A percentile compares a stretch with the other conserved stretches of the same genome.
Conservation (phyloP, 1,284 basidiomycete genomes). For the Cutaneotrichosporon cutaneum region DNA sequence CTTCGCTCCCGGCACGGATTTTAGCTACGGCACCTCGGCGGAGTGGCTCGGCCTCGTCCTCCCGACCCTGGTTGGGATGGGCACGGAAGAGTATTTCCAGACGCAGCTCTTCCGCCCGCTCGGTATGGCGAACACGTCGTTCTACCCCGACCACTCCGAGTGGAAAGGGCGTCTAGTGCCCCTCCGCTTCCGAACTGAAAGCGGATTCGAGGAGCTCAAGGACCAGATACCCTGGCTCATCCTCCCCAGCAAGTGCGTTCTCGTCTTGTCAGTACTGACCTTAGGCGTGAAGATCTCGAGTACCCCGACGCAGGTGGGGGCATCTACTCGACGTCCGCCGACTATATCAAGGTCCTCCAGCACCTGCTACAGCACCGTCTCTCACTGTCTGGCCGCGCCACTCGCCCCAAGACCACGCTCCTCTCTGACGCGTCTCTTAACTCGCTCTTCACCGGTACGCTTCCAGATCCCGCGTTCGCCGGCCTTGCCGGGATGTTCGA, state of each 20-base stretch:
- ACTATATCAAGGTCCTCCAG: constrained; percentile 37
- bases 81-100: constrained; percentile 36
- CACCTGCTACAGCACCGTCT: constrained; percentile 34
- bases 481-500: constrained; percentile 22
- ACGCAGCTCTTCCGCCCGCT: constrained; percentile 34
- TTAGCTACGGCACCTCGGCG: constrained; percentile 39
- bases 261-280: not conserved
- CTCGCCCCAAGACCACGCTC: constrained; percentile 14
- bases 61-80: constrained; percentile 24
- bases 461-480: constrained; percentile 20
- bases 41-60: constrained; percentile 45
- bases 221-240: constrained; percentile 29
- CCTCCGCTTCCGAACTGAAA: constrained; percentile 20
- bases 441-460: constrained; percentile 31
- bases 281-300: constrained; percentile 34
- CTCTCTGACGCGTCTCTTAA: constrained; percentile 28
- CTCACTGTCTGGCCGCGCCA: constrained; percentile 13
- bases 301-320: constrained; percentile 44
- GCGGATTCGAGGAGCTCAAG: constrained; percentile 27
- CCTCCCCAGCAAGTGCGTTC: constrained; percentile 30
- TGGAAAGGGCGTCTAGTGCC: constrained; percentile 28
- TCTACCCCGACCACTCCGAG: constrained; percentile 33
- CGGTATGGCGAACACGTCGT: constrained; percentile 37
- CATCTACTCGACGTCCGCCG: constrained; percentile 32
- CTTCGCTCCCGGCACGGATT: constrained; percentile 30